phyloP scores from a whole-genome alignment of 2,329 filamentous ascomycete genomes.

The Ceratocystis albifundus region DNA sequence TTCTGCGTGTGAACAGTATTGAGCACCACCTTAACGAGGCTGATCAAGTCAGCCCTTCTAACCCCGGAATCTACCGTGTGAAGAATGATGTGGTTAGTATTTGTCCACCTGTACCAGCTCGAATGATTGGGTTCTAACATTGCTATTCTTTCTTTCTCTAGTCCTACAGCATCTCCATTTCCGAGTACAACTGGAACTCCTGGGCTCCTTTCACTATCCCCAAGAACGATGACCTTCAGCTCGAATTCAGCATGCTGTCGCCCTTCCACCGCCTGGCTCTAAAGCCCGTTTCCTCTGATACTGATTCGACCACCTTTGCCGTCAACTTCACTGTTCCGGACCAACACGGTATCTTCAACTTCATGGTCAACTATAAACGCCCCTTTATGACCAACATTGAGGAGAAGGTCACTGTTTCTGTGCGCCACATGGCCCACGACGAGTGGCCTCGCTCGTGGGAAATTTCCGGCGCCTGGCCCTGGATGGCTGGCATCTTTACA shows the following conservation, averaged over 20 bases:
- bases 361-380: conserved; percentile 92
- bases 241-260: conserved; percentile 97
- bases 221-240: conserved; percentile 63
- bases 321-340: conserved; percentile 75
- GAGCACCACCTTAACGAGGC: conserved; percentile 53
- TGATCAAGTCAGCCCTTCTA: conserved; percentile 46
- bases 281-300: conserved; percentile 42
- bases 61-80: conserved; percentile 83
- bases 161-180: conserved; percentile 80
- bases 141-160: conserved; percentile 30
- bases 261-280: conserved; percentile 87
- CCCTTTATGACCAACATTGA: conserved; percentile 82
- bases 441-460: conserved; percentile 86
- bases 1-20: conserved; percentile 71
- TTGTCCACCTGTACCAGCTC: not conserved
- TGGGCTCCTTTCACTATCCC: conserved; percentile 65
- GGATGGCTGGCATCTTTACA: conserved; percentile 77
- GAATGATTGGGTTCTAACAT: not conserved
- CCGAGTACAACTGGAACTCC: conserved; percentile 66
- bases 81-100: conserved; percentile 88
- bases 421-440: conserved; percentile 92
- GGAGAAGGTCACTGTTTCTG: conserved; percentile 88
- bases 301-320: conserved; percentile 61
- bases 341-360: conserved; percentile 98
- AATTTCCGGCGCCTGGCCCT: conserved; percentile 87